Percentiles rank a stretch among this genome's conserved stretches.
phyloP scores from a whole-genome alignment of 768 basidiomycete genomes.

The Amylocystis lapponica region DNA sequence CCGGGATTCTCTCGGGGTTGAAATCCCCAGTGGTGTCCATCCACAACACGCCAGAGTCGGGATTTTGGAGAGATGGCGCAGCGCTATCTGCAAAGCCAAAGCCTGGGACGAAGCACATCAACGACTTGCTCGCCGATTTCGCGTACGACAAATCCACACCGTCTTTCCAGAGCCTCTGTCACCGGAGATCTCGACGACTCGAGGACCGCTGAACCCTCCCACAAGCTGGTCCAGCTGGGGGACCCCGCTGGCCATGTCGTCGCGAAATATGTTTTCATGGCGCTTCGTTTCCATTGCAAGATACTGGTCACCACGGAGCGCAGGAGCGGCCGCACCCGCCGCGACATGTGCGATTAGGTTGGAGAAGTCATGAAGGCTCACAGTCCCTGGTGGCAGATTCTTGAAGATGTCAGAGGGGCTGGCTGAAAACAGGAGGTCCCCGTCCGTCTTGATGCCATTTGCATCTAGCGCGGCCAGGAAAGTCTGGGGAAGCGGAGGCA shows the following conservation, averaged over 20 bases:
- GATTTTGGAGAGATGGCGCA: slow-evolving; percentile 42
- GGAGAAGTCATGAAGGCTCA: slow-evolving; percentile 45
- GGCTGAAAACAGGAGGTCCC: slow-evolving; percentile 49
- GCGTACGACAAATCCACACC: slow-evolving; percentile 33
- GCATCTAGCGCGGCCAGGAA: slow-evolving; percentile 42
- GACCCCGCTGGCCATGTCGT: slow-evolving; percentile 30
- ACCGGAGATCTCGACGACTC: slow-evolving; percentile 67
- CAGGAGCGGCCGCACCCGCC: slow-evolving; percentile 39
- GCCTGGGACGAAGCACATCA: slow-evolving; percentile 33
- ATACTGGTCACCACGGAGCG: slow-evolving; percentile 26
- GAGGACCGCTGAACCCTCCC: slow-evolving; percentile 40
- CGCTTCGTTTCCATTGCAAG: slow-evolving; percentile 15
- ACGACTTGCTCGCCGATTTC: not conserved
- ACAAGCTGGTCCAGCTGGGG: slow-evolving; percentile 48
- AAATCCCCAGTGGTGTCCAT: slow-evolving; percentile 71
- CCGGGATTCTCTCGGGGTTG: slow-evolving; percentile 41
- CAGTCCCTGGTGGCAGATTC: slow-evolving; percentile 42
- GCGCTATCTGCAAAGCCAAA: slow-evolving; percentile 52
- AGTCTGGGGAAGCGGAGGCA: slow-evolving; percentile 31
- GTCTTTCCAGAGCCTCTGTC: slow-evolving; percentile 62
- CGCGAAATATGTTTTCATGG: slow-evolving; percentile 4
- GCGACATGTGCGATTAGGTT: slow-evolving; percentile 34
- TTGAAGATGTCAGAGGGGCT: slow-evolving; percentile 45
- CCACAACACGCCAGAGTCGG: slow-evolving; percentile 49
- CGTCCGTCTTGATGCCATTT: slow-evolving; percentile 48